phyloP scores from a whole-genome alignment of 495 filamentous ascomycete species.

The Aspergillus heteromorphus region DNA sequence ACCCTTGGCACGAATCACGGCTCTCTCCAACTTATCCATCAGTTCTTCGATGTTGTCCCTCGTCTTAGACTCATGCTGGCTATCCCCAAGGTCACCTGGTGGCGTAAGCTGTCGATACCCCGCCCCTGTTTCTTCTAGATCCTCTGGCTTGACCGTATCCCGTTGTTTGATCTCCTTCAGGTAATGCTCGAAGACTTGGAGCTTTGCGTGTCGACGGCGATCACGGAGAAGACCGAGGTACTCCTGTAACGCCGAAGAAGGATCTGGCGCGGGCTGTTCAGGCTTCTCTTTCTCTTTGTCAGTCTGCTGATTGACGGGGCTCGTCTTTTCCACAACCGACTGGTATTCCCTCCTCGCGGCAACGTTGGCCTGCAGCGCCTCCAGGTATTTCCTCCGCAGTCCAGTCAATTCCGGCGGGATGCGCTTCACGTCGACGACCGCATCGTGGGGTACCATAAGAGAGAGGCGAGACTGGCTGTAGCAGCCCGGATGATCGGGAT shows the following conservation, averaged over 20 bases:
- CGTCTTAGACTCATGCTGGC: slow-evolving; percentile 7
- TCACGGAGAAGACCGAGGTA: slow-evolving; percentile 53
- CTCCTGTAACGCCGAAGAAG: slow-evolving; percentile 37
- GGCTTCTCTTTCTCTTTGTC: background rate
- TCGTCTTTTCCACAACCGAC: slow-evolving; percentile 24
- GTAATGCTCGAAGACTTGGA: slow-evolving; percentile 49
- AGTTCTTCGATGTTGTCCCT: slow-evolving; percentile 43
- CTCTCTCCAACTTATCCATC: slow-evolving; percentile 57
- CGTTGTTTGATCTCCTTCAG: slow-evolving; percentile 30
- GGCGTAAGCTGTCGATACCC: slow-evolving; percentile 36
- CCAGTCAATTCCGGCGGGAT: slow-evolving; percentile 36
- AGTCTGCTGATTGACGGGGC: background rate
- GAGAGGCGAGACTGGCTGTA: slow-evolving; percentile 29
- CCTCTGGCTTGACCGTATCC: slow-evolving; percentile 42
- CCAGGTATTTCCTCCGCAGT: slow-evolving; percentile 47
- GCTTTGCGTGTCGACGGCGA: slow-evolving; percentile 47
- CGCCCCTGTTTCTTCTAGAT: slow-evolving; percentile 41
- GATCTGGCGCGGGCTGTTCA: slow-evolving; percentile 13
- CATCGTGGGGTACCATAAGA: slow-evolving; percentile 32
- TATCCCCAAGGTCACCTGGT: slow-evolving; percentile 28
- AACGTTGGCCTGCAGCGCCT: slow-evolving; percentile 54
- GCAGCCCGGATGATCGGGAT: slow-evolving; percentile 16
- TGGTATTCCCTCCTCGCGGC: slow-evolving; percentile 46
- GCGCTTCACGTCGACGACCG: slow-evolving; percentile 31
- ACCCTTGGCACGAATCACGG: slow-evolving; percentile 57